These are phyloP conservation scores for Tritrichomonas foetus DNA, from an alignment of 208 protist genomes.

Conservation along the genomic window DNA sequence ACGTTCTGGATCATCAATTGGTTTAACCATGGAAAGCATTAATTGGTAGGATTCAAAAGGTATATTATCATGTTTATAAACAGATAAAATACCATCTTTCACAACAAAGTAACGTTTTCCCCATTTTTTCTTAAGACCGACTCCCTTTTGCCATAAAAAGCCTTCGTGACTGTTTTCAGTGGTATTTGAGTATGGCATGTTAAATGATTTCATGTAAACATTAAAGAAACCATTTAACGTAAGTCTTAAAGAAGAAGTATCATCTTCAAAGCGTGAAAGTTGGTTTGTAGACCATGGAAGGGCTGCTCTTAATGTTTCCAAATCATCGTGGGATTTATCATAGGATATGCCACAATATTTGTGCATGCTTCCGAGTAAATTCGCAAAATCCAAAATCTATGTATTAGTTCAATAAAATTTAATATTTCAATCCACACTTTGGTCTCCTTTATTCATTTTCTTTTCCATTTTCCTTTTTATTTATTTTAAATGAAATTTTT, in stretches of 20 bases:
- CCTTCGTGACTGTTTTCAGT: not conserved
- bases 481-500: not conserved
- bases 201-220: not conserved
- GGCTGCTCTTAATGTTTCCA: not conserved
- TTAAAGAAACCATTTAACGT: not conserved
- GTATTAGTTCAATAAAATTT: not conserved
- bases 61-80: not conserved
- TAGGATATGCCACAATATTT: not conserved
- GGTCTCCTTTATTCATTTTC: not conserved
- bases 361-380: not conserved
- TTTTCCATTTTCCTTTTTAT: not conserved
- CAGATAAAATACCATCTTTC: not conserved
- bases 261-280: not conserved
- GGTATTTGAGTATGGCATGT: too few species aligned
- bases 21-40: not conserved
- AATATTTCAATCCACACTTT: not conserved
- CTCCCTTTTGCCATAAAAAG: not conserved
- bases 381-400: constrained; percentile 7
- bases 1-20: not conserved
- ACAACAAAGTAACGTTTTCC: not conserved
- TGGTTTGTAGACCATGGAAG: not conserved
- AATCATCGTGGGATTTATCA: not conserved
- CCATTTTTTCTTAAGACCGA: not conserved
- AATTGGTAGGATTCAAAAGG: not conserved
- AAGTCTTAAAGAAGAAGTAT: not conserved